Evolutionary conservation across 441 rosid species (phyloP).

Genomic region (Euphorbia celastroides): DNA sequence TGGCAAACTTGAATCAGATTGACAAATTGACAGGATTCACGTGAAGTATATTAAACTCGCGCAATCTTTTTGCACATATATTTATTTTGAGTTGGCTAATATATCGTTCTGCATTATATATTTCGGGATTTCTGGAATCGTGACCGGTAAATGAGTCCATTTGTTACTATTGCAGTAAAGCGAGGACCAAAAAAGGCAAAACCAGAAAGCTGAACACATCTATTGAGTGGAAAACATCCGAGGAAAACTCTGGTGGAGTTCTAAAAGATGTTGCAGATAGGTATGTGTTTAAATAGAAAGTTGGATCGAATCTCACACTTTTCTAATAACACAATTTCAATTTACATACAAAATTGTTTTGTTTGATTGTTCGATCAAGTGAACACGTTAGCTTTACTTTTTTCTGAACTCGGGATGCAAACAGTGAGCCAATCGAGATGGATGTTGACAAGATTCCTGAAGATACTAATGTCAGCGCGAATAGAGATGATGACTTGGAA

Average conservation of each 20-base stretch:
- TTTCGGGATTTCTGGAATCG: no score
- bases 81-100: background rate
- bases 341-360: no score
- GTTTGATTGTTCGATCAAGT: no score
- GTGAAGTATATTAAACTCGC: background rate
- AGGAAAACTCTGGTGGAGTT: constrained; percentile 19
- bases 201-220: constrained; percentile 21
- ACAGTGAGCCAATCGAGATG: constrained; percentile 14
- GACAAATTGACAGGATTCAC: background rate
- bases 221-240: constrained; percentile 13
- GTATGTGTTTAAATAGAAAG: constrained; percentile 16
- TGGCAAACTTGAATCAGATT: background rate
- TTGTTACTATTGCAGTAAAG: constrained; percentile 29
- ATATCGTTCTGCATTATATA: background rate
- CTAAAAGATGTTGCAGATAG: constrained; percentile 35
- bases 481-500: constrained; percentile 26
- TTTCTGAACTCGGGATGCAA: constrained; percentile 23
- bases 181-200: constrained; percentile 25
- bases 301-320: background rate
- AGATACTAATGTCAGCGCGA: constrained; percentile 15
- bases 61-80: background rate
- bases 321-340: background rate
- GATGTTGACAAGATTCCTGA: constrained; percentile 15
- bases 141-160: background rate
- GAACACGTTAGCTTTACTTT: background rate